A percentile compares a stretch with the other conserved stretches of the same genome.
Conservation (phyloP, 495 filamentous ascomycete genomes). For the Chaetomium fimeti region DNA sequence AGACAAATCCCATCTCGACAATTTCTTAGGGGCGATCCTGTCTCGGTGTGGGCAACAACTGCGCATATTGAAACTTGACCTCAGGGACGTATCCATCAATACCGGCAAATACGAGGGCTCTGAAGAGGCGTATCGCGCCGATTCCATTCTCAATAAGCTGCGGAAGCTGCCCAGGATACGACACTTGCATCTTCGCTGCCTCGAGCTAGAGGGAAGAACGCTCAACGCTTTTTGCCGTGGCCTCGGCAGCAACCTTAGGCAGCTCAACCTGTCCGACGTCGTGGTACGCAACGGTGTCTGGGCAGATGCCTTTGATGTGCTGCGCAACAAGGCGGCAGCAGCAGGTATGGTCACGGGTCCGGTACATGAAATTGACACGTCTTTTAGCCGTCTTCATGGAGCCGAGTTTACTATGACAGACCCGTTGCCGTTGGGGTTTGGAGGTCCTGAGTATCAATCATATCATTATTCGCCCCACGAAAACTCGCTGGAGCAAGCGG, state of each 20-base stretch:
- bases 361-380: neutral
- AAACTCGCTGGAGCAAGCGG: neutral
- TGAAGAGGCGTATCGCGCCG: neutral
- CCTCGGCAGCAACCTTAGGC: neutral
- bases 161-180: neutral
- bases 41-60: neutral
- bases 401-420: neutral
- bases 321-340: neutral
- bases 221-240: neutral
- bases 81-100: neutral
- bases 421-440: too few relatives aligned
- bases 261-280: neutral
- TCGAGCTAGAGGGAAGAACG: neutral
- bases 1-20: constrained; percentile 4
- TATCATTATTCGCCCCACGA: neutral
- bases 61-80: neutral
- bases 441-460: too few relatives aligned
- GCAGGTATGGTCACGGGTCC: neutral
- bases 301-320: neutral
- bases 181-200: neutral
- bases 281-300: neutral
- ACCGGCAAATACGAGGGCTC: neutral
- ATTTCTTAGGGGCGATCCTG: neutral
- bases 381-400: neutral
- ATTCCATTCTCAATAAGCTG: neutral